A percentile compares a stretch with the other conserved stretches of the same genome.
Conservation (phyloP, 225 moss, liverwort and hornwort genomes). For the Sphagnum tenellum region DNA sequence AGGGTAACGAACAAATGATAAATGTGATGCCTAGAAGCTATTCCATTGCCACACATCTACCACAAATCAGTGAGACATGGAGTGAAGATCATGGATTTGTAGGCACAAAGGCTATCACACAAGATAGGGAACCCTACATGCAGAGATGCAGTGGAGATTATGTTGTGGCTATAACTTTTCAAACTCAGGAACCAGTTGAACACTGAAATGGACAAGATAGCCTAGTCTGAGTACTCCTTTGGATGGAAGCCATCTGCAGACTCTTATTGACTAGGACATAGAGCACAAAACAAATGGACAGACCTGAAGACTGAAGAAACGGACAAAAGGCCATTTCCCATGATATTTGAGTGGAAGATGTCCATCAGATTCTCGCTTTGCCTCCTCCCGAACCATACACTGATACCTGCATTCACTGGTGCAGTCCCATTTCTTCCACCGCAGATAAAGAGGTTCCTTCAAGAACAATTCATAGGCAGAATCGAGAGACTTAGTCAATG, state of each 20-base stretch:
- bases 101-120: too few relatives aligned
- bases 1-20: too few relatives aligned
- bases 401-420: constrained; percentile 46
- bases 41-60: too few relatives aligned
- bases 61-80: too few relatives aligned
- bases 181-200: too few relatives aligned
- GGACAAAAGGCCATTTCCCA: constrained; percentile 45
- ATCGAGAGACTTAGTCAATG: constrained; percentile 5
- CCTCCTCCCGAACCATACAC: constrained; percentile 38
- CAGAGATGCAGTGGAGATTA: too few relatives aligned
- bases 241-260: not conserved
- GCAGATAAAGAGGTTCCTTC: constrained; percentile 5
- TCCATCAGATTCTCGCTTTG: constrained; percentile 15
- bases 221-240: not conserved
- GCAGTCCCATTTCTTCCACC: constrained; percentile 36
- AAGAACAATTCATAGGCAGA: constrained; percentile 14
- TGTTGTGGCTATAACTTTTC: too few relatives aligned
- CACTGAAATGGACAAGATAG: too few relatives aligned
- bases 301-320: constrained; percentile 32
- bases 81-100: too few relatives aligned
- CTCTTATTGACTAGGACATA: not conserved
- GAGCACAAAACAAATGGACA: not conserved
- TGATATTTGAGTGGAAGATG: constrained; percentile 39
- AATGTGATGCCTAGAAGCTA: too few relatives aligned
- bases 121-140: too few relatives aligned